These are phyloP conservation scores for Aspergillus affinis DNA, from an alignment of 495 filamentous ascomycete species.

Conservation along the genomic window DNA sequence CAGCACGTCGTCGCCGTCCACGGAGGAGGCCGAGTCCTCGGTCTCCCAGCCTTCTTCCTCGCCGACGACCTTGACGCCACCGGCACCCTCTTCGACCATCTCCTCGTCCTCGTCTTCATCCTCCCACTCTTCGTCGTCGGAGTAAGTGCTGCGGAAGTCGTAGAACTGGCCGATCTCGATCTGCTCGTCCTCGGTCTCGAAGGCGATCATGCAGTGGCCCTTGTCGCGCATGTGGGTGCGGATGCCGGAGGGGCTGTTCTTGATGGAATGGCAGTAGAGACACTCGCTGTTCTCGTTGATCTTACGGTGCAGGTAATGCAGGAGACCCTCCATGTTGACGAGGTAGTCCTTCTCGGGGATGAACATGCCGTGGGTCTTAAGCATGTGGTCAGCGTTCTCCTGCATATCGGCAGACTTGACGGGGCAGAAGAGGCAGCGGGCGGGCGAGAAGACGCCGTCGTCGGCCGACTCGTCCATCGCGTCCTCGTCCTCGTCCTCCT, in stretches of 20 bases:
- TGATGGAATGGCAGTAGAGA: slow-evolving; percentile 77
- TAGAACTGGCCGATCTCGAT: slow-evolving; percentile 97
- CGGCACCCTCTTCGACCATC: slow-evolving; percentile 35
- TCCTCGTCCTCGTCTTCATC: slow-evolving; percentile 38
- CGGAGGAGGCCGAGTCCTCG: slow-evolving; percentile 78
- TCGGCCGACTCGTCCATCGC: slow-evolving; percentile 16
- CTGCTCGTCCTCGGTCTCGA: slow-evolving; percentile 84
- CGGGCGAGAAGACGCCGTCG: slow-evolving; percentile 43
- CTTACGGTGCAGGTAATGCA: slow-evolving; percentile 73
- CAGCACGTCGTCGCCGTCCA: slow-evolving; percentile 53
- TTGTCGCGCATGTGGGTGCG: slow-evolving; percentile 97
- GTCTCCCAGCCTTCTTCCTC: slow-evolving; percentile 84
- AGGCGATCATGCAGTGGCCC: slow-evolving; percentile 94
- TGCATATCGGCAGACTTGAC: slow-evolving; percentile 68
- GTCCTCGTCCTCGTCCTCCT: slow-evolving; percentile 47
- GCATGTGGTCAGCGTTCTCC: slow-evolving; percentile 85
- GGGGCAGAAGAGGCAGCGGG: slow-evolving; percentile 89
- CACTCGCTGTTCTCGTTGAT: slow-evolving; percentile 76
- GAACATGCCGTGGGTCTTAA: slow-evolving; percentile 90
- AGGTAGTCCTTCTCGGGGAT: slow-evolving; percentile 85
- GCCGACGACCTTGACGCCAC: slow-evolving; percentile 39
- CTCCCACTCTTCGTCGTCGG: slow-evolving; percentile 65
- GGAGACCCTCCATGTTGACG: slow-evolving; percentile 74
- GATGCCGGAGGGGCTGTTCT: slow-evolving; percentile 69
- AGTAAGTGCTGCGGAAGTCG: slow-evolving; percentile 94